Percentiles rank a stretch among this genome's conserved stretches.
Evolutionary conservation across 2,329 filamentous ascomycete species (phyloP).

Genomic region (Herpotrichia juniperi): DNA sequence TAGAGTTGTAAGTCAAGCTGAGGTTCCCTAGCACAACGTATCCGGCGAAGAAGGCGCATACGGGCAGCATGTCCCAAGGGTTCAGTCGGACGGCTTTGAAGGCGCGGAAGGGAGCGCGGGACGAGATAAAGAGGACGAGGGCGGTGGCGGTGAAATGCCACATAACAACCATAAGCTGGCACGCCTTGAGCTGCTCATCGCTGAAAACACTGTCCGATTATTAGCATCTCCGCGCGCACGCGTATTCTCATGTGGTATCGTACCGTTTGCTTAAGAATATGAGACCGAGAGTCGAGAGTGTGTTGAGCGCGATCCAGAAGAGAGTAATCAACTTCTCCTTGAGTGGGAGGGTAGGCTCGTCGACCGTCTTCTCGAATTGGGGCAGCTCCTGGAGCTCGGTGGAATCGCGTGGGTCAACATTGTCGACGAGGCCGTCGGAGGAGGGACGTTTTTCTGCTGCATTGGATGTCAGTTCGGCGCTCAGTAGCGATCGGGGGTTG

Average conservation of each 20-base stretch:
- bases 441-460: slow-evolving; percentile 46
- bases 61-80: slow-evolving; percentile 51
- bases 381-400: slow-evolving; percentile 42
- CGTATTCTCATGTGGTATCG: slow-evolving; percentile 3
- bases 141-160: slow-evolving; percentile 55
- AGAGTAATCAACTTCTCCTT: slow-evolving; percentile 46
- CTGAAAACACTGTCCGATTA: slow-evolving; percentile 48
- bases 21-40: slow-evolving; percentile 55
- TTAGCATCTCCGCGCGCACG: slow-evolving; percentile 21
- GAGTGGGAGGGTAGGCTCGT: slow-evolving; percentile 33
- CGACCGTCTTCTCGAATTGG: slow-evolving; percentile 36
- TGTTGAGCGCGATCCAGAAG: slow-evolving; percentile 52
- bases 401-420: slow-evolving; percentile 42
- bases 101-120: slow-evolving; percentile 49
- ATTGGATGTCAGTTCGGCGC: slow-evolving; percentile 22
- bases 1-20: slow-evolving; percentile 53
- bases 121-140: slow-evolving; percentile 51
- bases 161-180: slow-evolving; percentile 55
- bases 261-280: slow-evolving; percentile 56
- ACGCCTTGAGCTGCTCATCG: slow-evolving; percentile 51
- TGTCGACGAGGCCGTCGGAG: slow-evolving; percentile 46
- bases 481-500: slow-evolving; percentile 3
- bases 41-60: slow-evolving; percentile 55
- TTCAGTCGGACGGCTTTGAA: slow-evolving; percentile 53
- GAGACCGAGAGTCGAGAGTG: slow-evolving; percentile 49